Evolutionary conservation across 768 basidiomycete genomes (phyloP), one percentile per base, ranked within the genome.

Genomic region (Tulasnella sp.): DNA sequence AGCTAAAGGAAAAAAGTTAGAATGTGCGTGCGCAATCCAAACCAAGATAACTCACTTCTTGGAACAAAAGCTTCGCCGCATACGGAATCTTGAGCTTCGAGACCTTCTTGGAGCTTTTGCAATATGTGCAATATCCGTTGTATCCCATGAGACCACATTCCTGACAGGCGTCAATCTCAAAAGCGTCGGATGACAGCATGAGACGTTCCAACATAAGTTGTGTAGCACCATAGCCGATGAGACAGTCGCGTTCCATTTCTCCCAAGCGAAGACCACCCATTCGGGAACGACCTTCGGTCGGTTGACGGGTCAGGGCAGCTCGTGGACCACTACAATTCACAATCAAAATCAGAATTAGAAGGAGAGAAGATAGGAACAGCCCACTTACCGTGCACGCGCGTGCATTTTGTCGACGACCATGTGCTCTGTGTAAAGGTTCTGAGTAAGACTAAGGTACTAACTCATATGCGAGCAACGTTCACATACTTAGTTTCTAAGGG

Each of bases 351-450:
- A 62, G 44, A 17, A 16, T 5, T 5, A 29, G 26, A 66, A 34
- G 42, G 19, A 71, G 65, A 68, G 68, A 62, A 67, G 37, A 44
- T 32, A 34, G 41, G 67, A 36, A 16, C 11, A 32, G 6, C 29
- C 70, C 67, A 77, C 84, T 77, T 79, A 90, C 93, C 94, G 90
- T 67, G 97, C 95, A 72, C 97, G 90, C 75, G 97, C 97, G 77
- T 99, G 97, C 97, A 99, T 99, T 84, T 99, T 99, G 85, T 99
- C 97, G 90, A 98, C 91, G 67, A 98, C 96, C 96, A 98, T 98
- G 82, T 96, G 95, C 83, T 95, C 89, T 76, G 44, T 63, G 22
- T 0, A 34, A 3, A 35, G 32, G 32, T 37, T 32, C n/a, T 39
- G 39, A 32, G 59, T 42, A 22, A 74, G n/a, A 74, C 35, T 75